A percentile compares a stretch with the other conserved stretches of the same genome.
phyloP scores from a whole-genome alignment of 495 filamentous ascomycete species.

The Penicillium arizonense region DNA sequence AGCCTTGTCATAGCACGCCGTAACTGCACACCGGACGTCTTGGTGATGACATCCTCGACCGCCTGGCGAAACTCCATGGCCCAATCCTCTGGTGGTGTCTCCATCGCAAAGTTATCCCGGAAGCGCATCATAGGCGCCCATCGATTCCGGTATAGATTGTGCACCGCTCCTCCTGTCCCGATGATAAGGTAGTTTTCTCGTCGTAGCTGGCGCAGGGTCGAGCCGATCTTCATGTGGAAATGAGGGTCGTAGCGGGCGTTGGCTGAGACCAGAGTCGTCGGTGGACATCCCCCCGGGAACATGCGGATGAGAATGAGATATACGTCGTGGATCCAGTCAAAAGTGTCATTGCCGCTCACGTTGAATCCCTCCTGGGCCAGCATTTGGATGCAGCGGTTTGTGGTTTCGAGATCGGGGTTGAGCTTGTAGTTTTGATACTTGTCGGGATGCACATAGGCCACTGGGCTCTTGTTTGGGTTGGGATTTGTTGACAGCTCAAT shows the following conservation, averaged over 20 bases:
- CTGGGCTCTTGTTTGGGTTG: conserved; percentile 51
- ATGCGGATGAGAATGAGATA: conserved; percentile 62
- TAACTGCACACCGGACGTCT: conserved; percentile 47
- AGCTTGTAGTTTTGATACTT: conserved; percentile 58
- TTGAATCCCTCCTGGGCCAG: conserved; percentile 50
- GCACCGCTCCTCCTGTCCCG: conserved; percentile 60
- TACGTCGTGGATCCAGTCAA: conserved; percentile 67
- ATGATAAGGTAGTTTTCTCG: conserved; percentile 52
- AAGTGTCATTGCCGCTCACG: conserved; percentile 42
- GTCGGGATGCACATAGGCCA: conserved; percentile 56
- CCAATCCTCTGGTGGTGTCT: conserved; percentile 52
- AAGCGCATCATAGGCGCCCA: conserved; percentile 59
- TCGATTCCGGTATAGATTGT: conserved; percentile 63
- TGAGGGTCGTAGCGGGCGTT: conserved; percentile 62
- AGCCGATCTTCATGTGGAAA: conserved; percentile 56
- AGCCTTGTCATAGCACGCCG: conserved; percentile 49
- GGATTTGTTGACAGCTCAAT: conserved; percentile 59
- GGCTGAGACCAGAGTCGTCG: conserved; percentile 55
- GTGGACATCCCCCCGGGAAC: conserved; percentile 57
- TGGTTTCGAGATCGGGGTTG: conserved; percentile 50
- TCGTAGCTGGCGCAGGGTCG: conserved; percentile 50
- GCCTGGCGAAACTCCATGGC: conserved; percentile 60
- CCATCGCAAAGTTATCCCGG: conserved; percentile 59
- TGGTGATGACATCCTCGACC: conserved; percentile 52
- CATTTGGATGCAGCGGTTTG: conserved; percentile 42